Percentiles rank a stretch among this genome's conserved stretches.
Conservation (phyloP, 1,284 basidiomycete genomes). For the Heterobasidion annosum region DNA sequence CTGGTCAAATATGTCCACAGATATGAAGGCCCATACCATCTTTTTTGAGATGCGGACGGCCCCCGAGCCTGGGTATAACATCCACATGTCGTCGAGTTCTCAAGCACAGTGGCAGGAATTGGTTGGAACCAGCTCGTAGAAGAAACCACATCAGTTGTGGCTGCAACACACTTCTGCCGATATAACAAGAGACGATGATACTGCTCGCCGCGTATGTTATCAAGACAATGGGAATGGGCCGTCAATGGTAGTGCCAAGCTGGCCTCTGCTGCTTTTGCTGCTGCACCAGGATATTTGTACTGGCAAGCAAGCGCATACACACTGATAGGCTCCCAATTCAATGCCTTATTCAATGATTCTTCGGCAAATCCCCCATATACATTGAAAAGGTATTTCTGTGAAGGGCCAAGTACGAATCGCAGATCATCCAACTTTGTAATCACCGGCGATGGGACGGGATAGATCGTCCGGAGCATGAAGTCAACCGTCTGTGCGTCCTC, state of each 20-base stretch:
- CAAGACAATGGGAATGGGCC: not conserved
- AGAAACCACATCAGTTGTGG: not conserved
- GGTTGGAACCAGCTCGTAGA: not conserved
- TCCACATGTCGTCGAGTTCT: no score
- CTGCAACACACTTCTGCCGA: not conserved
- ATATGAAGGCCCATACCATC: not conserved
- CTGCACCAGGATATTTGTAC: not conserved
- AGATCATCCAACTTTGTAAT: not conserved
- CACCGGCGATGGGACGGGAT: slow-evolving; percentile 2
- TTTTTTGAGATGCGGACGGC: not conserved
- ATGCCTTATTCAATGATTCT: not conserved
- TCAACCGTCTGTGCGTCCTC: slow-evolving; percentile 6
- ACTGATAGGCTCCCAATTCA: not conserved
- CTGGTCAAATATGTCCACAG: not conserved
- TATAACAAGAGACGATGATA: not conserved
- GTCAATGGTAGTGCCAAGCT: not conserved
- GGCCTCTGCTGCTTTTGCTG: not conserved
- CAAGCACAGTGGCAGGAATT: no score
- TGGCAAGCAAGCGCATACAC: not conserved
- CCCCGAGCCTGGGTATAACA: no score
- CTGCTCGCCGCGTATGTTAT: not conserved
- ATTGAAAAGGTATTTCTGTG: not conserved
- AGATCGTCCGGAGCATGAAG: slow-evolving; percentile 5
- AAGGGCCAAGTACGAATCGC: not conserved
- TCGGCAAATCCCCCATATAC: not conserved